Evolutionary conservation across 306 rosid genomes (phyloP), one percentile per base, ranked within the genome.

Genomic region (Fragaria nilgerrensis): DNA sequence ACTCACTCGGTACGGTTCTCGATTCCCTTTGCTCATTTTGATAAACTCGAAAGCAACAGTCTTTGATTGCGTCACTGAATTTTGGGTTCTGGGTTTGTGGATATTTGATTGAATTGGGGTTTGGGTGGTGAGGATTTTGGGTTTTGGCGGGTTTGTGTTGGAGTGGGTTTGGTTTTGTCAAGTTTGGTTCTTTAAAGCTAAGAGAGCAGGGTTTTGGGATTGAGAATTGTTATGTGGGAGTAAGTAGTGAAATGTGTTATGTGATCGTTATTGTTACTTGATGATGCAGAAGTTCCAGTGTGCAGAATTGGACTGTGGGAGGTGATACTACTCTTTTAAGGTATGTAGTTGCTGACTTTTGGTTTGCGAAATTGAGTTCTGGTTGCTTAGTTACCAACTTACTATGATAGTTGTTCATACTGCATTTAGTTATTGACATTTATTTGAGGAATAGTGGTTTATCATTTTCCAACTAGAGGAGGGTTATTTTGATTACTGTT

Each of bases 321-420:
- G 80, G 80, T 74, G 81, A 78, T 89, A 77, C 74, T 15, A 55
- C 56, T 74, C 79, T 71, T 0, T 74, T 45, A 74, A 90, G 98
- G 98, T 95, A 74, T 82, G 93, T 71, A 64, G 81, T 83, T 63
- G 19, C 70, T 77, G 17, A 43, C 74, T 41, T 44, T 73, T 79
- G 7, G 25, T 61, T 43, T 70, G 52, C 70, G 36, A 29, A 75
- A 68, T 44, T 75, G 56, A 44, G 67, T n/a, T 68, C 22, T 36
- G 17, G 61, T 45, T 83, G 12, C 23, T 69, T 63, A 43, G 52
- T 44, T 10, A 44, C 15, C 48, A 37, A 36, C 39, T 74, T 72
- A 62, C 37, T 27, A 41, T 36, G 72, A 50, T 1, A 17, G 25
- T 74, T 77, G 36, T 52, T 76, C 1, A 20, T 69, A 13, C 58